Percentiles rank a stretch among this genome's conserved stretches.
Evolutionary conservation across 305 asterid genomes (phyloP).

Genomic region (Solanum hybrid): DNA sequence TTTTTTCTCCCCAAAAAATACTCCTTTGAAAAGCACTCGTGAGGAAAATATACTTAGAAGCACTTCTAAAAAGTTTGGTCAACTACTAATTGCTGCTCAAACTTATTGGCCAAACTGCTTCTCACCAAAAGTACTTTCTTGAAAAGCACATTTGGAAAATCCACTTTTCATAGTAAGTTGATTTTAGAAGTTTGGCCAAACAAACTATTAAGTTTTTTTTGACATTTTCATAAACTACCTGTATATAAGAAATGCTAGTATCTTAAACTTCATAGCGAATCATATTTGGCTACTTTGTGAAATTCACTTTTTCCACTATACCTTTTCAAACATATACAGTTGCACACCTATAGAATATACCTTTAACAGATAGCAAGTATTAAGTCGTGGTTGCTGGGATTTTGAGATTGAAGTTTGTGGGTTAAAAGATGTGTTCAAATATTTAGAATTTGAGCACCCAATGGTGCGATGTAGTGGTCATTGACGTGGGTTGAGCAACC

Average conservation of each 20-base stretch:
- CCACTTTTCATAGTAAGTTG: background rate
- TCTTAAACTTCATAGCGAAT: background rate
- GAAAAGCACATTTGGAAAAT: background rate
- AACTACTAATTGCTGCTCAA: background rate
- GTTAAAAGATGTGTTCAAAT: background rate
- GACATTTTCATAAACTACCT: background rate
- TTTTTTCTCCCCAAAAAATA: background rate
- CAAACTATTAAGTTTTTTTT: background rate
- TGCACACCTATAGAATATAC: background rate
- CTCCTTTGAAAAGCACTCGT: background rate
- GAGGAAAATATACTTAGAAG: background rate
- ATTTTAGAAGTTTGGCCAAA: background rate
- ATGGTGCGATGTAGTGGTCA: background rate
- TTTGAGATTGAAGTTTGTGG: background rate
- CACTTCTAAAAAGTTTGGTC: background rate
- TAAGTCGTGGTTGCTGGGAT: background rate
- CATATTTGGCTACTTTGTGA: background rate
- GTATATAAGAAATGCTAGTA: background rate
- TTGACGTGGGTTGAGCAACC: background rate
- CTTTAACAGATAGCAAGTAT: background rate
- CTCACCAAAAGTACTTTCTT: background rate
- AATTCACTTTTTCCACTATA: background rate
- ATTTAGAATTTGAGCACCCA: background rate
- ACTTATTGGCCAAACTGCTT: background rate
- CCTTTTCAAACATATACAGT: background rate